A percentile compares a stretch with the other conserved stretches of the same genome.
These are phyloP conservation scores for Neocallimastix lanati DNA, from an alignment of 192 early-diverging fungal genomes.

Conservation along the genomic window DNA sequence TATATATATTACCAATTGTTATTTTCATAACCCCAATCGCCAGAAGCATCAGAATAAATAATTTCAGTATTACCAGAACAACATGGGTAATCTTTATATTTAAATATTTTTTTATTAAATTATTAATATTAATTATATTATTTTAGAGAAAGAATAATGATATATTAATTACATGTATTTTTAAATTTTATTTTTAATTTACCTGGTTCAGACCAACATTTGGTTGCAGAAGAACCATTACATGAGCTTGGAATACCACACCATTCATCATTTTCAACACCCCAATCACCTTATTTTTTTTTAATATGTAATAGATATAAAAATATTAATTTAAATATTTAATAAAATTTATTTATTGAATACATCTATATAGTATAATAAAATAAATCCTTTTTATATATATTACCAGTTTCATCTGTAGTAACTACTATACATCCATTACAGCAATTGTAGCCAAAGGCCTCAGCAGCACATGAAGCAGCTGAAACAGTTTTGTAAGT, in stretches of 20 bases:
- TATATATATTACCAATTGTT: neutral
- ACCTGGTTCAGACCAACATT: neutral
- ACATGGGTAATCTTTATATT: neutral
- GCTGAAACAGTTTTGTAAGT: neutral
- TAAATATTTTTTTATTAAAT: too few relatives aligned
- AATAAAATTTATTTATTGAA: too few relatives aligned
- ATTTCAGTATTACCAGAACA: neutral
- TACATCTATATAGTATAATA: too few relatives aligned
- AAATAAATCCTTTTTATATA: too few relatives aligned
- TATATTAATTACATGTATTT: too few relatives aligned
- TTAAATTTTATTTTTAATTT: neutral
- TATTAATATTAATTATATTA: too few relatives aligned
- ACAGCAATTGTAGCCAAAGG: neutral
- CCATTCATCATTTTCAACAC: neutral
- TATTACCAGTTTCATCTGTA: neutral
- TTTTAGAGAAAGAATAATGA: too few relatives aligned
- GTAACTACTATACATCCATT: neutral
- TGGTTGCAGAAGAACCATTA: neutral
- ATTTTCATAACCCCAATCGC: neutral
- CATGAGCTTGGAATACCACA: neutral
- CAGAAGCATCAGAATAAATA: neutral
- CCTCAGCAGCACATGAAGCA: neutral
- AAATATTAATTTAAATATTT: too few relatives aligned
- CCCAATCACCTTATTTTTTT: neutral
- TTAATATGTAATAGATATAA: neutral